A percentile compares a stretch with the other conserved stretches of the same genome.
phyloP scores from a whole-genome alignment of 2,329 filamentous ascomycete genomes.

The Arthrobotrys pseudoclavata region DNA sequence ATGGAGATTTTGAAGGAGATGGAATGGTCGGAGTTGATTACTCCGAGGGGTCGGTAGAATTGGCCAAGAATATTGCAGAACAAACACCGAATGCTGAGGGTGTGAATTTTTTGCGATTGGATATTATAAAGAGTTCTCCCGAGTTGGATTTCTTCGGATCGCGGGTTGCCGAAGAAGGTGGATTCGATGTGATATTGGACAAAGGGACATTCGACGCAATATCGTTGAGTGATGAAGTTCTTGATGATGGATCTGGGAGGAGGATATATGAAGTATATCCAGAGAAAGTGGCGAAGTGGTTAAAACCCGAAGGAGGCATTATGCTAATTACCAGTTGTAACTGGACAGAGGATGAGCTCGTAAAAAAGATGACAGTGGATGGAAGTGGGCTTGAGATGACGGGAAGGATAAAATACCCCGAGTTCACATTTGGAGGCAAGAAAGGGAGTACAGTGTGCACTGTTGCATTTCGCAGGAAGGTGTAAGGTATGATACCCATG shows the following conservation, averaged over 20 bases:
- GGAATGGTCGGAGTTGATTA: slow-evolving; percentile 90
- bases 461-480: slow-evolving; percentile 78
- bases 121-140: slow-evolving; percentile 68
- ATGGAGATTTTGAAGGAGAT: slow-evolving; percentile 69
- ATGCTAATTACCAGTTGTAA: slow-evolving; percentile 96
- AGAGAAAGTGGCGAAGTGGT: slow-evolving; percentile 75
- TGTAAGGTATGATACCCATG: slow-evolving; percentile 41
- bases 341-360: slow-evolving; percentile 92
- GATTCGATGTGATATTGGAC: slow-evolving; percentile 93
- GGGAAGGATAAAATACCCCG: slow-evolving; percentile 81
- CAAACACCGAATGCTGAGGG: slow-evolving; percentile 64
- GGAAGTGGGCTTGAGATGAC: slow-evolving; percentile 69
- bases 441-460: slow-evolving; percentile 91
- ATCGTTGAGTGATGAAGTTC: slow-evolving; percentile 76
- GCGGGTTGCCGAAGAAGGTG: slow-evolving; percentile 65
- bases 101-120: slow-evolving; percentile 70
- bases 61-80: slow-evolving; percentile 76
- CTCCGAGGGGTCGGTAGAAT: slow-evolving; percentile 78
- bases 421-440: slow-evolving; percentile 88
- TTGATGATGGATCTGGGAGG: slow-evolving; percentile 69
- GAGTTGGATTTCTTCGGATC: slow-evolving; percentile 50
- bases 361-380: slow-evolving; percentile 78
- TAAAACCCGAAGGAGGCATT: slow-evolving; percentile 76
- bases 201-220: slow-evolving; percentile 99
- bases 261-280: slow-evolving; percentile 82